Conservation (phyloP, 176 grass and related monocot species). For the Eleusine coracana region DNA sequence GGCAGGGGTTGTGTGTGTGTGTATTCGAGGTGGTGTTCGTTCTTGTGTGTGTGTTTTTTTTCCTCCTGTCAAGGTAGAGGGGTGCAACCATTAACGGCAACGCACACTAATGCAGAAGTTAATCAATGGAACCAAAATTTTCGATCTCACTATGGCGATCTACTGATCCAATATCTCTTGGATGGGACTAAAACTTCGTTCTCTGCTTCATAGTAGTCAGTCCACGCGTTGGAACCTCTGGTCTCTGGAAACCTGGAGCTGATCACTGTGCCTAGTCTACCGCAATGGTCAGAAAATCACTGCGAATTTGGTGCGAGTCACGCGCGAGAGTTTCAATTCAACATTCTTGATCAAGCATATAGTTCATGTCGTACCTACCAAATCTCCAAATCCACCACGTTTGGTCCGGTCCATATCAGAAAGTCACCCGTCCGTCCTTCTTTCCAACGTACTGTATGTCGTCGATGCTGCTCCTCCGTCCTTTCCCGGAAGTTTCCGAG, state of each 20-base stretch:
- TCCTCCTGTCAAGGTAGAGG: slow-evolving; percentile 13
- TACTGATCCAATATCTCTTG: neutral
- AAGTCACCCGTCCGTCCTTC: neutral
- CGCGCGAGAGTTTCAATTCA: no score
- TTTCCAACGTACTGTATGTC: neutral
- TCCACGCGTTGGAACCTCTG: neutral
- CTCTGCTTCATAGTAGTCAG: neutral
- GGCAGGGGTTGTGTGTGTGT: slow-evolving; percentile 23
- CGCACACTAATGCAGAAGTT: neutral
- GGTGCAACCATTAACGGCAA: neutral
- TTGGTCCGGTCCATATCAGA: neutral
- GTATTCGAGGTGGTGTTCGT: neutral
- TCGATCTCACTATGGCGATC: neutral
- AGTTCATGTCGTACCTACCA: neutral
- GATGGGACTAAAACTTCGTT: no score
- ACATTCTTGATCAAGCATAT: no score
- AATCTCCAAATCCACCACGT: neutral
- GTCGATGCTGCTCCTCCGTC: neutral
- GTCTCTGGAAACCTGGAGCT: neutral
- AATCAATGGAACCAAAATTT: neutral
- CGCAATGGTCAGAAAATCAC: neutral
- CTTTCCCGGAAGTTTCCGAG: neutral
- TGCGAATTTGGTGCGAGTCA: neutral
- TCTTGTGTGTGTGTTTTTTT: slow-evolving; percentile 4
- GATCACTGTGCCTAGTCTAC: neutral